Base-by-base conservation (phyloP, 257 asterid species). In the Asclepias syriaca region DNA sequence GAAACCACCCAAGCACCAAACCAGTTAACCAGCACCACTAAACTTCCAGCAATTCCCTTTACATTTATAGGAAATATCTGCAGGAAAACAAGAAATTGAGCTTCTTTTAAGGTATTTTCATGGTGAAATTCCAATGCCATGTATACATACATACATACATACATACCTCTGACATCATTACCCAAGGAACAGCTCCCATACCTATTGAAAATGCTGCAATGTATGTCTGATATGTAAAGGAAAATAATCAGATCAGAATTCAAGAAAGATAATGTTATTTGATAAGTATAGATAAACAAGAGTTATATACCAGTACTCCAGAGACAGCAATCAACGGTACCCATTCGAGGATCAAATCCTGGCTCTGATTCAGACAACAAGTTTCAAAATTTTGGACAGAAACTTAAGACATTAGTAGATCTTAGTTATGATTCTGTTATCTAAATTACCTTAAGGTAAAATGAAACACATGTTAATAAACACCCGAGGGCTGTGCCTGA, bases 161-260 rank as follows among this genome's bases (percentile, higher is more conserved):
- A 91, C 97, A 71, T 86, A 91, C 97, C 96, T 90, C 98, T 7
- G 96, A 90, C 98, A 92, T 92, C 24, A 90, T 86, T 63, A 92
- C 94, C 98, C 96, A 92, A 43, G 98, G 98, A 73, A 87, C 96
- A 15, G 96, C 87, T 67, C 98, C 96, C 89, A 91, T 82, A 66
- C 96, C 96, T 43, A 91, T 80, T 22, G 96, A 92, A 74, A 87
- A 90, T 19, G 96, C 79, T 8, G 91, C 80, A 77, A 92, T 77
- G 61, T 88, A 92, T n/a, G 88, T 79, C 96, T 89, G 83, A 64
- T 71, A 54, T 40, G 57, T 72, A 46, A 77, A 72, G 65, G 65
- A 27, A 65, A 29, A 37, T 5, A 29, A 37, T 3, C 40, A 32
- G 15, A 54, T 51, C 18, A 74, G 48, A 24, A 16, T 56, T 49